A percentile compares a stretch with the other conserved stretches of the same genome.
These are phyloP conservation scores for Chaetomium fimeti DNA, from an alignment of 495 filamentous ascomycete species.

Conservation along the genomic window DNA sequence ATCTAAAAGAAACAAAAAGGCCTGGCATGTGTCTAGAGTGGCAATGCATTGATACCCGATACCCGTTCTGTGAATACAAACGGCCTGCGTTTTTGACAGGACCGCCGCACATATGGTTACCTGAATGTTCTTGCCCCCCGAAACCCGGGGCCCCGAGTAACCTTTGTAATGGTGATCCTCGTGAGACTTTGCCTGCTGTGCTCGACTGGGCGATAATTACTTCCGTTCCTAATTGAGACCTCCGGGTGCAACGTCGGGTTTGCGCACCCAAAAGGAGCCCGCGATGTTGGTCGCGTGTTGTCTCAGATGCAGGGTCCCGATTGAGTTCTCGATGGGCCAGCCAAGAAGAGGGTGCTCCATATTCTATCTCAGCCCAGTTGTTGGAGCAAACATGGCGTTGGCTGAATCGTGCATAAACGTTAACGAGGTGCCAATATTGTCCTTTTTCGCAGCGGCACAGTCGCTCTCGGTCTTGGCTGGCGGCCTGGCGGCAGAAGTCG, in stretches of 20 bases:
- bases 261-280: background rate
- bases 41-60: conserved; percentile 18
- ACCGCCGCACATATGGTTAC: background rate
- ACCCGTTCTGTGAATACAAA: conserved; percentile 24
- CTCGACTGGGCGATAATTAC: conserved; percentile 1
- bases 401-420: too few species aligned
- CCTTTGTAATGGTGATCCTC: background rate
- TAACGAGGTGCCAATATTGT: too few species aligned
- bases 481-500: too few species aligned
- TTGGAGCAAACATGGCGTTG: too few species aligned
- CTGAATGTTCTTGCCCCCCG: background rate
- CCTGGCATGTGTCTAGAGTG: conserved; percentile 22
- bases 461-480: background rate
- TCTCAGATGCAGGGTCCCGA: too few species aligned
- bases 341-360: too few species aligned
- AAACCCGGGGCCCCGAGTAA: background rate
- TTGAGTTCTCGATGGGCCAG: too few species aligned
- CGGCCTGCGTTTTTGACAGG: conserved; percentile 12
- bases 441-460: too few species aligned
- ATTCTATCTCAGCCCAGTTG: too few species aligned
- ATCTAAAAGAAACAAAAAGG: conserved; percentile 9
- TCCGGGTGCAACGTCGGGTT: background rate
- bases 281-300: too few species aligned
- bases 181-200: background rate
- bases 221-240: background rate